Base-by-base conservation (phyloP, 371 early-diverging fungal genomes). In the Rhizomucor miehei region DNA sequence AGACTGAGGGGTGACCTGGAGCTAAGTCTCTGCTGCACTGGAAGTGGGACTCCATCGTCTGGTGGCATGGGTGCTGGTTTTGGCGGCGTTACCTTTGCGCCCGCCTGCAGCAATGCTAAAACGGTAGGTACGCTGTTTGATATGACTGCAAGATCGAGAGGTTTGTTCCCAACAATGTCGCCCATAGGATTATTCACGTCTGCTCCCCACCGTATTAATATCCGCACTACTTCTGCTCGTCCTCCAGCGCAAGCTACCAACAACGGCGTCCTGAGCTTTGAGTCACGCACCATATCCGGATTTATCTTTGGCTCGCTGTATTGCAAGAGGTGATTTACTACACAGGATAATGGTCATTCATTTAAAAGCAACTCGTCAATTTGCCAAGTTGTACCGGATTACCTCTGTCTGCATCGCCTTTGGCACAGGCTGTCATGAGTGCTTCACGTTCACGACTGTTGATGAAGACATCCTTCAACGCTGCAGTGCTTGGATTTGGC, bases 171-270 rank as follows among this genome's bases (percentile, higher is more conserved):
- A 11, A 77, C 62, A 50, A 77, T 65, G 49, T 77, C 77, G 12
- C 77, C 77, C 49, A 64, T 52, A 9, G 72, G 66, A 56, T 74
- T 74, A 57, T 73, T 77, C 3, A 69, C 72, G 52, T 73, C 72
- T 10, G 77, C 72, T 8, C 77, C 77, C 39, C 47, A 69, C 10
- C 57, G 44, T 21, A 77, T 56, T 19, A 77, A 39, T 14, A 57
- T 43, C 24, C 60, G 51, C 9, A 71, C 72, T 5, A 77, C 54
- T 9, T 59, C 74, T 21, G 74, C 66, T 35, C 71, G 59, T 17
- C 77, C 77, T 43, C 64, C 67, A n/a, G 74, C 74, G 56, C 77
- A 69, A 2, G 77, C 77, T 37, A 77, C 63, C 1, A 77, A 55
- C 1, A 77, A 51, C 25, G 77, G 77, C 6, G 72, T 77, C 36